Conservation (phyloP, 495 filamentous ascomycete species). For the Tuber brumale region DNA sequence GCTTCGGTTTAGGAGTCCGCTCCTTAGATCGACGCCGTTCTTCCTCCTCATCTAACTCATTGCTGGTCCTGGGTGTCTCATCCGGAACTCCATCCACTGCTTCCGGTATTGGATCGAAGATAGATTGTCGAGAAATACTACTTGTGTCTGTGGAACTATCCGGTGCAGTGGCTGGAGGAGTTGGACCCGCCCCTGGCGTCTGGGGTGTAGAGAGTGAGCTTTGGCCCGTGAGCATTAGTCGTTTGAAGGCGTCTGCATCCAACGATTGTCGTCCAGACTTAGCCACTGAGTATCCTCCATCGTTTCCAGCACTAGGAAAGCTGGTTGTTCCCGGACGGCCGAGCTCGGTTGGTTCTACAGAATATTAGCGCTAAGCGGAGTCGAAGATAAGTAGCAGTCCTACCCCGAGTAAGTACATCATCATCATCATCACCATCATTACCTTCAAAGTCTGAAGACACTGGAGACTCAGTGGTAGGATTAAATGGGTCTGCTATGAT, state of each 20-base stretch:
- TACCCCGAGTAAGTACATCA: not conserved
- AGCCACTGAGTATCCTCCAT: not conserved
- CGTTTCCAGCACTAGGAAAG: slow-evolving; percentile 1
- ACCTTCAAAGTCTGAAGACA: slow-evolving; percentile 2
- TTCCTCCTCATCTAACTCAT: slow-evolving; percentile 20
- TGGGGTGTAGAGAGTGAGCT: not conserved
- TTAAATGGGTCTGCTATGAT: not conserved
- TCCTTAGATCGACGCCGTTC: not conserved
- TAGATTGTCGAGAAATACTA: slow-evolving; percentile 29
- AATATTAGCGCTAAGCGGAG: not conserved
- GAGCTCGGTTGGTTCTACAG: not conserved
- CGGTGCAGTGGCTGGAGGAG: slow-evolving; percentile 9
- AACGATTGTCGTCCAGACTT: slow-evolving; percentile 29
- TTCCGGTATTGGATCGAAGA: slow-evolving; percentile 36
- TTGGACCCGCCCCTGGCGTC: not conserved
- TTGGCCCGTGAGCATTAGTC: slow-evolving; percentile 35
- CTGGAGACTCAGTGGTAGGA: not conserved
- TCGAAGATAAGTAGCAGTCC: not conserved
- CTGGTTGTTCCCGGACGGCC: not conserved
- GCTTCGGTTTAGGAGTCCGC: slow-evolving; percentile 5
- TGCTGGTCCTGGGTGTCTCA: slow-evolving; percentile 25
- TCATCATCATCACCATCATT: not conserved
- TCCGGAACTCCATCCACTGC: slow-evolving; percentile 5
- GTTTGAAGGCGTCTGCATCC: slow-evolving; percentile 39
- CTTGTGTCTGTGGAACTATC: slow-evolving; percentile 19